Base-by-base conservation (phyloP, 2,329 filamentous ascomycete genomes). In the Fusarium sp. region DNA sequence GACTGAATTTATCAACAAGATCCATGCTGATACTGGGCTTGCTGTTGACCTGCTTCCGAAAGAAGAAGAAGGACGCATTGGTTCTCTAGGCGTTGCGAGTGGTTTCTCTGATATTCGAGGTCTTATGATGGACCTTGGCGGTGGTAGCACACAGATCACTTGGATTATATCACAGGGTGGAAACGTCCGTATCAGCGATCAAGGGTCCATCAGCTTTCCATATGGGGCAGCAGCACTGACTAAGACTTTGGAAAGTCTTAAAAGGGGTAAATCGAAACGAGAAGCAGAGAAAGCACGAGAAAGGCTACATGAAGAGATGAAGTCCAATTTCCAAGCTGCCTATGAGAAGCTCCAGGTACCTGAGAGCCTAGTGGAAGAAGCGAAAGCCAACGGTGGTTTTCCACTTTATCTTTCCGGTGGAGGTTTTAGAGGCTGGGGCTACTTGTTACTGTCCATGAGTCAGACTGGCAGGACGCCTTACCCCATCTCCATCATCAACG, bases 131-230 rank as follows among this genome's bases (percentile, higher is more conserved):
- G 58, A 65, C 42, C 49, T 63, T 12, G 62, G 62, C 10, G 62
- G 62, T n/a, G 62, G 62, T 12, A 65, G 62, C 53, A 65, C 62
- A 23, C 62, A 65, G 53, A 63, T 65, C 26, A 65, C 62, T 3
- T 65, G 62, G 58, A 65, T 65, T 6, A 63, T 63, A 31, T 63
- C 62, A 41, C 62, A 53, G n/a, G 62, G 41, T 4, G 62, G 58
- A 3, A 63, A 63, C 23, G 58, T 65, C 26, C 49, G 62, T 12
- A 65, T 65, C 26, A 65, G 62, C n/a, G 53, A 65, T n/a, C 53
- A 46, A 42, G 62, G 62, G 2, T 65, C 62, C 4, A 34, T 65
- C 7, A 65, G 59, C 30, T 65, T 65, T 33, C 62, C 62, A 8
- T 65, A 65, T 7, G 62, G 62, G 9, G 62, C 62, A 15, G 62